Evolutionary conservation across 805 yeast genomes (phyloP).

Genomic region (Candida anglica): DNA sequence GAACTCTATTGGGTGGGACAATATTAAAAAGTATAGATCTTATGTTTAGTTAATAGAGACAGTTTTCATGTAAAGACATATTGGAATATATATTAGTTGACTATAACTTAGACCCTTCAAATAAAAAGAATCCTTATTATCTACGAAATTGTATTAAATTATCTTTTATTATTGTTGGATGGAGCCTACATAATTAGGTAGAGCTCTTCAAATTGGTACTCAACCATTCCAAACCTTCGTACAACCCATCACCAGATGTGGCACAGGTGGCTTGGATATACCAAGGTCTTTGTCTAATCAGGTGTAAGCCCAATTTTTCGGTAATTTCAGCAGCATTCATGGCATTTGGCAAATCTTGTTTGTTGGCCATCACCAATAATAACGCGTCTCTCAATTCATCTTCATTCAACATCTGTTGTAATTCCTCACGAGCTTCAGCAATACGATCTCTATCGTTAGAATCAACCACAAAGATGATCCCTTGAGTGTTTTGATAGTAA

Average conservation of each 20-base stretch:
- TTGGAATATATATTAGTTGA: too few species aligned
- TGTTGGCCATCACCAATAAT: slow-evolving; percentile 38
- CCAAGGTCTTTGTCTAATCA: slow-evolving; percentile 42
- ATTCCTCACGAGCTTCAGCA: slow-evolving; percentile 40
- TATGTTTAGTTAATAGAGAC: too few species aligned
- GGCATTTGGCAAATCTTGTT: slow-evolving; percentile 42
- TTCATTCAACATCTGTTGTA: slow-evolving; percentile 42
- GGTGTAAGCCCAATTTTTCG: slow-evolving; percentile 40
- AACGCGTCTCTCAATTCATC: slow-evolving; percentile 41
- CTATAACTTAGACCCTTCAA: too few species aligned
- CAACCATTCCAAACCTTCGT: slow-evolving; percentile 37
- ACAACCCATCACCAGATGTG: slow-evolving; percentile 37
- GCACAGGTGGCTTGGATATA: slow-evolving; percentile 41
- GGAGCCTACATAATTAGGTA: too few species aligned
- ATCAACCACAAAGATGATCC: slow-evolving; percentile 40
- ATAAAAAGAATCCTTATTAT: too few species aligned
- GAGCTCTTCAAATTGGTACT: slow-evolving; percentile 29
- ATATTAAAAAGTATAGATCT: slow-evolving; percentile 32
- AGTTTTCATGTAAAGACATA: too few species aligned
- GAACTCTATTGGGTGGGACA: slow-evolving; percentile 42
- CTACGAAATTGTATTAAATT: too few species aligned
- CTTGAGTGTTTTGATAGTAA: slow-evolving; percentile 42
- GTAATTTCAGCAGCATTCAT: slow-evolving; percentile 43
- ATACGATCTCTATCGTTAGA: slow-evolving; percentile 42
- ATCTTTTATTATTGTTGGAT: too few species aligned